Base-by-base conservation (phyloP, 257 asterid genomes). In the Ajuga chamaepitys region DNA sequence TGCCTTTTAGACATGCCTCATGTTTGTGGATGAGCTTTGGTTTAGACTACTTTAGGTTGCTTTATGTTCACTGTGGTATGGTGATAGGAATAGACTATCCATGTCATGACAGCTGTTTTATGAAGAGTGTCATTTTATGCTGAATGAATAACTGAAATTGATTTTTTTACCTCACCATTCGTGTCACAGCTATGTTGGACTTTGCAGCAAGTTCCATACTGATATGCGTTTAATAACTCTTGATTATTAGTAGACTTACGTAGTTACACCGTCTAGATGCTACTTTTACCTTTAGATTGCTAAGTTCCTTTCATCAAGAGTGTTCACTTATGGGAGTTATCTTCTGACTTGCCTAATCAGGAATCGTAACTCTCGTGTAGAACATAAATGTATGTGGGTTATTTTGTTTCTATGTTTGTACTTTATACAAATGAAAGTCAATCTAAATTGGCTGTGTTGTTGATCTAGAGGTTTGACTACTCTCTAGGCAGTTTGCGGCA, bases 81-180 rank as follows among this genome's bases (percentile, higher is more conserved):
- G 58, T 38, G 45, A 16, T 38, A 55, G 42, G 30, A 53, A 53
- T 58, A 18, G 32, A 66, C 65, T 47, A 25, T 46, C 65, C 57
- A 24, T 48, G 44, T 17, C 50, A 51, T n/a, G n/a, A n/a, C 21
- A 3, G 14, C 4, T 38, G 18, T 37, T 59, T 42, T 24, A 5
- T 24, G n/a, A 58, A 62, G 26, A 25, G 30, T 54, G 0, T 66
- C 34, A 51, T 22, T 53, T 54, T 37, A 44, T 61, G 56, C 66
- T 46, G 57, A 17, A 10, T 54, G 20, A 52, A 45, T 44, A 54
- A 51, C 17, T 60, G 46, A 48, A 41, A 17, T 67, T 25, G 25
- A 50, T 26, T 38, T 70, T 18, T 47, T 45, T 69, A 21, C 58
- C 64, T 40, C 21, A 8, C 30, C 28, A 26, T 18, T 14, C 6